Base-by-base conservation (phyloP, 768 basidiomycete species). In the Cantharellus cinnabarinus region DNA sequence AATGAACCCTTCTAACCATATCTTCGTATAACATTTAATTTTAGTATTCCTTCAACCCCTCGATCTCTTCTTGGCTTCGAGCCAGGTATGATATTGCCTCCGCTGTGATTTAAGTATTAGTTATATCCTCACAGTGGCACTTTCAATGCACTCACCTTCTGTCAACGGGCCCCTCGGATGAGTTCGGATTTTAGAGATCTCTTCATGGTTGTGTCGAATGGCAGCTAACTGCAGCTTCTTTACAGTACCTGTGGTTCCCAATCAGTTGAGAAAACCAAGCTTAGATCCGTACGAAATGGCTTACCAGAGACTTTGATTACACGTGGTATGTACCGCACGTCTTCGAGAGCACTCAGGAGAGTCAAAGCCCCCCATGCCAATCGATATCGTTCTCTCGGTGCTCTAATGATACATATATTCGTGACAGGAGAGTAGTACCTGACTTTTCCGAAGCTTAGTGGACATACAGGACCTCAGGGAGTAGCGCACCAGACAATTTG, bases 361-460 rank as follows among this genome's bases (percentile, higher is more conserved):
- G 85, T 86, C 20, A 89, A 65, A 0, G 81, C 85, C 0, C 79
- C 88, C 85, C 86, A 88, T 0, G 85, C 83, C 41, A 84, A 77
- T 3, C 76, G 77, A 66, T 88, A 80, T 60, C 86, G 85, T 56
- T 88, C 86, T 58, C 90, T 74, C 39, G 83, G 83, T 38, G 90
- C 85, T 50, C 89, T 83, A 50, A 93, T 78, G 66, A 94, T 90
- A 64, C 83, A 87, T 0, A 91, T 73, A 62, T 82, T 81, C 2
- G 89, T 93, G 10, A 76, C 76, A 0, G 88, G 83, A 0, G 89
- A 91, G 64, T 81, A 87, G 65, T 93, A 93, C 68, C 90, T 89
- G 59, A 93, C 90, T 91, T 64, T 3, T 34, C 4, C 51, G 7
- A 20, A 58, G 38, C 29, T 14, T 34, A 59, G 58, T 58, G 37